phyloP scores from a whole-genome alignment of 495 filamentous ascomycete genomes.

The Penicillium ochrochloron region DNA sequence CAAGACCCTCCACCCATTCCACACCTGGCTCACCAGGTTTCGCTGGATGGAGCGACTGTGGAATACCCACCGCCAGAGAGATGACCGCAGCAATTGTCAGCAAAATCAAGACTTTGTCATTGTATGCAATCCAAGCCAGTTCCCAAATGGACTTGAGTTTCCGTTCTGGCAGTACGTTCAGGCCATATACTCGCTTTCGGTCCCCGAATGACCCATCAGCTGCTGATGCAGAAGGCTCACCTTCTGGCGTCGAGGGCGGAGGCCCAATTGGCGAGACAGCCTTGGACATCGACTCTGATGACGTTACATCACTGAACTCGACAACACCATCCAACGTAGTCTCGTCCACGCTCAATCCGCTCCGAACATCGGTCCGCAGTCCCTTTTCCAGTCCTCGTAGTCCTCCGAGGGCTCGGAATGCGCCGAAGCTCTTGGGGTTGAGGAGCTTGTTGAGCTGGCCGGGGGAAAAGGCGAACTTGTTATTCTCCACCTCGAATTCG shows the following conservation, averaged over 20 bases:
- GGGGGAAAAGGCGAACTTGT: slow-evolving; percentile 81
- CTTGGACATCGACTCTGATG: slow-evolving; percentile 35
- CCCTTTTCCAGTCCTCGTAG: slow-evolving; percentile 76
- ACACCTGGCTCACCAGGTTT: slow-evolving; percentile 58
- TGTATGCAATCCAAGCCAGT: slow-evolving; percentile 81
- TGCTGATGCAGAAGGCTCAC: slow-evolving; percentile 22
- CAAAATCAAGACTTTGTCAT: slow-evolving; percentile 82
- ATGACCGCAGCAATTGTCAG: slow-evolving; percentile 78
- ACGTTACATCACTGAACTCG: slow-evolving; percentile 68
- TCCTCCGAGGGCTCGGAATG: slow-evolving; percentile 80
- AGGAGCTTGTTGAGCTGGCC: slow-evolving; percentile 79
- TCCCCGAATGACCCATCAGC: slow-evolving; percentile 57
- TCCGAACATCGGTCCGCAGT: slow-evolving; percentile 66
- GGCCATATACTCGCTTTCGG: slow-evolving; percentile 68
- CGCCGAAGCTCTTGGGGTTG: slow-evolving; percentile 79
- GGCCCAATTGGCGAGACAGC: slow-evolving; percentile 32
- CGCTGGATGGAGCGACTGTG: slow-evolving; percentile 58
- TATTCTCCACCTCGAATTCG: slow-evolving; percentile 75
- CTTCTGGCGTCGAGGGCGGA: slow-evolving; percentile 34
- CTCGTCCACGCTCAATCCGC: slow-evolving; percentile 80
- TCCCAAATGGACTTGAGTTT: slow-evolving; percentile 73
- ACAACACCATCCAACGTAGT: slow-evolving; percentile 62
- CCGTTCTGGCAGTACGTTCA: slow-evolving; percentile 71
- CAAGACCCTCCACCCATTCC: slow-evolving; percentile 82
- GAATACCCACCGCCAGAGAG: slow-evolving; percentile 81